phyloP scores from a whole-genome alignment of 257 asterid genomes.

The Verbascum thapsus region DNA sequence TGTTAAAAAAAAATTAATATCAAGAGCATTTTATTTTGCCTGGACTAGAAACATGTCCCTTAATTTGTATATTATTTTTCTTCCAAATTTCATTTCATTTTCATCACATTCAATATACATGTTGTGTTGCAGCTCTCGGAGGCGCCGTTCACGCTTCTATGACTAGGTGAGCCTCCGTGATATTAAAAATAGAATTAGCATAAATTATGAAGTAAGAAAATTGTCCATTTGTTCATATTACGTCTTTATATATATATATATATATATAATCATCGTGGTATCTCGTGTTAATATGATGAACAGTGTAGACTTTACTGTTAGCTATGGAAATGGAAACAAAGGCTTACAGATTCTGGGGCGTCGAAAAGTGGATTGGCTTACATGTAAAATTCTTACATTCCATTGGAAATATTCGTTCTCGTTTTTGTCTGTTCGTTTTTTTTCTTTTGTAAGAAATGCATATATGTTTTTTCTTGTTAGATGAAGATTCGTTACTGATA shows the following conservation, averaged over 20 bases:
- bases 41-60: too few relatives aligned
- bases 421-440: slow-evolving; percentile 22
- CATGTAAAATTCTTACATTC: slow-evolving; percentile 40
- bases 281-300: slow-evolving; percentile 4
- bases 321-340: slow-evolving; percentile 32
- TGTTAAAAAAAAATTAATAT: too few relatives aligned
- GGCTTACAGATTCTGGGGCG: too few relatives aligned
- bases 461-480: slow-evolving; percentile 25
- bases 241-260: too few relatives aligned
- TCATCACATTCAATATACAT: slow-evolving; percentile 17
- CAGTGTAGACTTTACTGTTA: slow-evolving; percentile 35
- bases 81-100: slow-evolving; percentile 3
- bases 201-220: too few relatives aligned
- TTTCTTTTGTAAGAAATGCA: slow-evolving; percentile 10
- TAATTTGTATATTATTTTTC: too few relatives aligned
- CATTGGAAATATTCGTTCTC: slow-evolving; percentile 24
- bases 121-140: slow-evolving; percentile 55
- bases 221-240: not conserved
- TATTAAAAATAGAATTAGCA: not conserved
- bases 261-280: slow-evolving; percentile 8
- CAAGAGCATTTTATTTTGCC: too few relatives aligned
- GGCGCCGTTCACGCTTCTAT: slow-evolving; percentile 76
- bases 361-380: slow-evolving; percentile 27
- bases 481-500: not conserved
- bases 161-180: slow-evolving; percentile 68